Conservation (phyloP, 768 basidiomycete genomes). For the Thelephora aurantiotincta region DNA sequence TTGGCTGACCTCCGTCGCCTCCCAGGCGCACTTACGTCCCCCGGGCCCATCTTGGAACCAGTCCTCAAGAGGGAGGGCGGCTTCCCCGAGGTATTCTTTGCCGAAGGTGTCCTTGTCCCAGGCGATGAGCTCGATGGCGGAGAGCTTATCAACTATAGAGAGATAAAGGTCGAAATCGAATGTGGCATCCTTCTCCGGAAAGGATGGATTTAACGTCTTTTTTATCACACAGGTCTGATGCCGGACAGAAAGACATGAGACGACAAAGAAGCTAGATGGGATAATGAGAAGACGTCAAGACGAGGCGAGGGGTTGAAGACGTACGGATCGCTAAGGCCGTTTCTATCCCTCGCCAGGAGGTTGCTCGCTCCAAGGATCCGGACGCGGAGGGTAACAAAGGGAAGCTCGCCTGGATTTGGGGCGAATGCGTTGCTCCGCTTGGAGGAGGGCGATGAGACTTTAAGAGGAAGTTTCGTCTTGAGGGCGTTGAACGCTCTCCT, state of each 20-base stretch:
- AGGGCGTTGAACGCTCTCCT: background rate
- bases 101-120: conserved; percentile 89
- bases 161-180: conserved; percentile 84
- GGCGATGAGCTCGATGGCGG: conserved; percentile 69
- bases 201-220: conserved; percentile 56
- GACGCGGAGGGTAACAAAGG: conserved; percentile 51
- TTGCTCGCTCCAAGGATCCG: conserved; percentile 53
- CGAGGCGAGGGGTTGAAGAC: conserved; percentile 16
- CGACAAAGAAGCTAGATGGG: conserved; percentile 48
- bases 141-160: conserved; percentile 56
- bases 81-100: conserved; percentile 93
- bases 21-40: conserved; percentile 29
- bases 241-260: conserved; percentile 41
- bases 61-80: conserved; percentile 58
- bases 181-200: conserved; percentile 54
- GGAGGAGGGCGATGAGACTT: conserved; percentile 27
- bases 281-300: conserved; percentile 1
- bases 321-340: conserved; percentile 67
- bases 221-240: conserved; percentile 68
- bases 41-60: conserved; percentile 50
- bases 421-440: conserved; percentile 21
- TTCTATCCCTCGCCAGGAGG: conserved; percentile 49
- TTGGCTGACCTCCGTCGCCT: conserved; percentile 25
- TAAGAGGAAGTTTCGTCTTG: conserved; percentile 29
- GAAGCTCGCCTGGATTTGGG: conserved; percentile 46